phyloP scores from a whole-genome alignment of 108 stramenopile species.

The Pseudonitzschia multistriata region DNA sequence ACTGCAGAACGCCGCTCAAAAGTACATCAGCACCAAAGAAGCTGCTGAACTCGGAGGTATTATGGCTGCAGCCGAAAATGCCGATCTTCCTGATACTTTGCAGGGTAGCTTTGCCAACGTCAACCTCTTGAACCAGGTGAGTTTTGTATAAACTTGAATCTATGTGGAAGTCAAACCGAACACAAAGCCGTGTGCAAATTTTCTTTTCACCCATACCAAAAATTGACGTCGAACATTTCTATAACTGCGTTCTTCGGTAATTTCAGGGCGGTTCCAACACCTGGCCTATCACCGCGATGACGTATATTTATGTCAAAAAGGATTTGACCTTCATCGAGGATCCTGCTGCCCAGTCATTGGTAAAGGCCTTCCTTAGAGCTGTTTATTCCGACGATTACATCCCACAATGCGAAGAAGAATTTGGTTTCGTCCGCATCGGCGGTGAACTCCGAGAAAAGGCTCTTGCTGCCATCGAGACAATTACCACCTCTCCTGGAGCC shows the following conservation, averaged over 20 bases:
- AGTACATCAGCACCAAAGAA: conserved; percentile 50
- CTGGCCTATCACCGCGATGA: conserved; percentile 84
- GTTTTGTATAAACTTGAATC: too few species aligned
- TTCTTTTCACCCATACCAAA: neutral
- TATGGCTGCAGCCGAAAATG: conserved; percentile 45
- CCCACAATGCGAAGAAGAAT: conserved; percentile 37
- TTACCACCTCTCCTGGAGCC: conserved; percentile 18
- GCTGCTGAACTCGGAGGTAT: conserved; percentile 59
- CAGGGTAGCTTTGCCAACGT: conserved; percentile 59
- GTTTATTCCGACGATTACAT: conserved; percentile 45
- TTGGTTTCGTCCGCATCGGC: conserved; percentile 44
- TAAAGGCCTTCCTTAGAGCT: conserved; percentile 52
- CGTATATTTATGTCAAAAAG: conserved; percentile 77
- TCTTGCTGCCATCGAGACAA: conserved; percentile 29
- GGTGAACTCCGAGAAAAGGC: conserved; percentile 32
- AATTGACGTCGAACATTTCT: neutral
- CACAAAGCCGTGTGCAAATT: neutral
- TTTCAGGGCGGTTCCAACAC: conserved; percentile 41
- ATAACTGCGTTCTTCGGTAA: neutral
- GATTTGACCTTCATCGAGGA: conserved; percentile 47
- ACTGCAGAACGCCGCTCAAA: conserved; percentile 61
- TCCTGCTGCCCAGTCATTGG: conserved; percentile 38
- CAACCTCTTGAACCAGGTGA: conserved; percentile 47
- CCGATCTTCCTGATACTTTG: conserved; percentile 40
- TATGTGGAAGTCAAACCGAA: neutral